Percentiles rank a stretch among this genome's conserved stretches.
These are phyloP conservation scores for Tolypocladium ovalisporum DNA, from an alignment of 2,329 filamentous ascomycete species.

Conservation along the genomic window DNA sequence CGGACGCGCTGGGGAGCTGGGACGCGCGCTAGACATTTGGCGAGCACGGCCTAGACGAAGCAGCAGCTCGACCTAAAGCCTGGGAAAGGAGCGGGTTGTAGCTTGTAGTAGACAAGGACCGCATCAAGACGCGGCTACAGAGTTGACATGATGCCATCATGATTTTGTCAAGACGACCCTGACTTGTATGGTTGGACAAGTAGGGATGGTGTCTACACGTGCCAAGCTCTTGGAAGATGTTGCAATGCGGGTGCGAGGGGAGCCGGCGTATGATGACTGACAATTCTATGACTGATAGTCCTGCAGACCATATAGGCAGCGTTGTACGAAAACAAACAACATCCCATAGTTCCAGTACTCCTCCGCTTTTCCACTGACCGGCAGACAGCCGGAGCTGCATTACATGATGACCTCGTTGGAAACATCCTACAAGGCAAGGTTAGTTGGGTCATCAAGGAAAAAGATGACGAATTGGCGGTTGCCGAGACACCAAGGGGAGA, in stretches of 20 bases:
- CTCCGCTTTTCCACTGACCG: not conserved
- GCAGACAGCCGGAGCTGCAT: not conserved
- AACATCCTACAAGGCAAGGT: conserved; percentile 59
- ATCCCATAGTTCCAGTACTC: not conserved
- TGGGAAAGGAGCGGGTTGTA: not conserved
- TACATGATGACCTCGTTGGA: conserved; percentile 89
- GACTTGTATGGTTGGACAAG: not conserved
- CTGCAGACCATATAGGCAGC: not conserved
- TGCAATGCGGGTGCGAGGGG: not conserved
- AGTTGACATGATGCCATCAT: not conserved
- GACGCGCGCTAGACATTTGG: not conserved
- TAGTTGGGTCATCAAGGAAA: conserved; percentile 13
- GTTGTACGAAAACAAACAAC: not conserved
- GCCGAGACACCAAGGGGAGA: conserved; percentile 9
- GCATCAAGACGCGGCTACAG: not conserved
- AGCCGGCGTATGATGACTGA: not conserved
- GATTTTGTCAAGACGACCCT: not conserved
- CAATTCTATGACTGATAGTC: not conserved
- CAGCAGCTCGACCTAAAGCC: not conserved
- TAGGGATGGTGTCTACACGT: not conserved
- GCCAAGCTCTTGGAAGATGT: not conserved
- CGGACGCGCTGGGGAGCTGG: not conserved
- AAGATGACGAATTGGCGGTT: not conserved
- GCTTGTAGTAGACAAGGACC: not conserved
- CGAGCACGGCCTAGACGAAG: not conserved